These are phyloP conservation scores for Pholiota conissans DNA, from an alignment of 768 basidiomycete species.

Conservation along the genomic window DNA sequence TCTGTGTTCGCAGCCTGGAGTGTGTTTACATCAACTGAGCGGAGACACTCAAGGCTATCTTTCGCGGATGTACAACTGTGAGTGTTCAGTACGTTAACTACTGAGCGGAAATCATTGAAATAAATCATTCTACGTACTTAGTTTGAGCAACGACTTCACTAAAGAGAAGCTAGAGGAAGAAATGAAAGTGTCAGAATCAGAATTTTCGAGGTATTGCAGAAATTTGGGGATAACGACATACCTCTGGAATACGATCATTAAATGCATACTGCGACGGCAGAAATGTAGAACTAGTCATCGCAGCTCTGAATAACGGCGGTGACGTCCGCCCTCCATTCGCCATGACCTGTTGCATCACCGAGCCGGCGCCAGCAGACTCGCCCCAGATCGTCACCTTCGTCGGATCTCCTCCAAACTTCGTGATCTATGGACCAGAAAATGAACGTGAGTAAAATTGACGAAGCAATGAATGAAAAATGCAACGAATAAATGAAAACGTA, in stretches of 20 bases:
- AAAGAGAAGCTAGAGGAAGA: background rate
- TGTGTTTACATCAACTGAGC: conserved; percentile 25
- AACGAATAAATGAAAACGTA: conserved; percentile 8
- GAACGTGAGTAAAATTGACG: background rate
- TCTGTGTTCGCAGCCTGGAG: conserved; percentile 35
- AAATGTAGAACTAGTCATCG: conserved; percentile 45
- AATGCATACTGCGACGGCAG: conserved; percentile 46
- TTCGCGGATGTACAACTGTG: conserved; percentile 33
- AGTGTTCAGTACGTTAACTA: too few species aligned
- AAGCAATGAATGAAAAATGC: background rate
- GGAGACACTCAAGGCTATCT: conserved; percentile 41
- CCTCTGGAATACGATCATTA: conserved; percentile 40
- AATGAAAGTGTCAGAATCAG: background rate
- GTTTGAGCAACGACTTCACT: conserved; percentile 5
- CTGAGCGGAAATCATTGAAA: background rate
- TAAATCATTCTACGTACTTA: background rate
- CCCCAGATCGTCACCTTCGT: conserved; percentile 42
- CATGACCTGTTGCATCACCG: conserved; percentile 48
- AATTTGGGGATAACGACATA: conserved; percentile 19
- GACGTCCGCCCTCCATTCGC: conserved; percentile 45
- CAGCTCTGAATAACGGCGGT: conserved; percentile 43
- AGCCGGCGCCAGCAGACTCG: conserved; percentile 46
- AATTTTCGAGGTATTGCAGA: too few species aligned
- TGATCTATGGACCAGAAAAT: conserved; percentile 35
- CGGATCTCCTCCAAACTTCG: conserved; percentile 42